Evolutionary conservation across 306 rosid species (phyloP).

Genomic region (Abrus precatorius): DNA sequence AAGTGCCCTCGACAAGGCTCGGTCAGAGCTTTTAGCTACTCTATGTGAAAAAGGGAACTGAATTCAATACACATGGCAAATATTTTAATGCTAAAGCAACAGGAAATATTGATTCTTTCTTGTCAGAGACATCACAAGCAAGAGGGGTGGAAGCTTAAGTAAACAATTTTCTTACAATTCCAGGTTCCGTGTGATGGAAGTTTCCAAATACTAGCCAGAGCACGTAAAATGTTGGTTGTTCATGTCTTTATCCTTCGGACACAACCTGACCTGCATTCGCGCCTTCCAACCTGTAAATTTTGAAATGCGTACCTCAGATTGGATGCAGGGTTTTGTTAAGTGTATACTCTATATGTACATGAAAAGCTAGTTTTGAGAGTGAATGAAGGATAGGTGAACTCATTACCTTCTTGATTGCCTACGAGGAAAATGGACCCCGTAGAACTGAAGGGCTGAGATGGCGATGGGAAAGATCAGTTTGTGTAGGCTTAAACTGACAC

Average conservation of each 20-base stretch:
- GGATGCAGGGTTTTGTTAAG: conserved; percentile 29
- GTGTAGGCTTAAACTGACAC: no score
- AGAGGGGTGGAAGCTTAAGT: conserved; percentile 7
- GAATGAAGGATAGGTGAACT: background rate
- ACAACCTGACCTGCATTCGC: conserved; percentile 27
- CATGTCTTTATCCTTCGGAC: conserved; percentile 20
- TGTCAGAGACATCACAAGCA: conserved; percentile 19
- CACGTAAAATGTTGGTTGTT: conserved; percentile 39
- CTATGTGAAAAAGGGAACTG: conserved; percentile 70
- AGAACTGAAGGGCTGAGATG: conserved; percentile 14
- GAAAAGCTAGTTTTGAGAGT: conserved; percentile 15
- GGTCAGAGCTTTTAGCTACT: conserved; percentile 66
- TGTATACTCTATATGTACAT: background rate
- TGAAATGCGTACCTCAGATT: conserved; percentile 20
- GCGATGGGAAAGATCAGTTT: background rate
- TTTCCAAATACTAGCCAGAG: conserved; percentile 9
- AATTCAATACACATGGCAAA: conserved; percentile 28
- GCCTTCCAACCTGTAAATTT: conserved; percentile 36
- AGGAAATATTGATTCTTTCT: conserved; percentile 37
- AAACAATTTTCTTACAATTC: conserved; percentile 12
- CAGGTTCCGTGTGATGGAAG: conserved; percentile 14
- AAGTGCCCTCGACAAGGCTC: conserved; percentile 76
- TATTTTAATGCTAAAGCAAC: conserved; percentile 35
- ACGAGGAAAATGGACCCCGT: no score
- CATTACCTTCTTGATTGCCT: background rate